Base-by-base conservation (phyloP, 2,329 filamentous ascomycete genomes). In the Curvularia lunata region DNA sequence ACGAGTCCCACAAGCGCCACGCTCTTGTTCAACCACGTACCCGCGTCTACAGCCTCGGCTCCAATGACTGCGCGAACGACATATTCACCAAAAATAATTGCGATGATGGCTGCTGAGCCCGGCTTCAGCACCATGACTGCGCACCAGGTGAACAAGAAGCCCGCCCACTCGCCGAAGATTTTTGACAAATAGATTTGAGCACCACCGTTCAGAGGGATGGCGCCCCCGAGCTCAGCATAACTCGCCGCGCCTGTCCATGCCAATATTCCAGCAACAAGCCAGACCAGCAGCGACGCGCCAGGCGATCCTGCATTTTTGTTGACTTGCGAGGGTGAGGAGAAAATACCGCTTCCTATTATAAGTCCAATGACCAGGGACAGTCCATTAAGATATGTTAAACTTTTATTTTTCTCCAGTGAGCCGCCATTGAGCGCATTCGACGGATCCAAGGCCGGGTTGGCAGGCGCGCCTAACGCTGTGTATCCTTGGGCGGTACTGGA, bases 41-140 rank as follows among this genome's bases (percentile, higher is more conserved):
- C 95, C 54, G 92, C 85, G 23, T 87, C 87, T 69, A 91, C 88
- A 2, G 91, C 91, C 56, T 97, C 91, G n/a, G 92, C 88, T 8
- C 93, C 93, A 57, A 96, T 89, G 42, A 90, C 84, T 13, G 92
- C 93, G 46, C 92, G 85, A 52, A 97, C 91, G n/a, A 97, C 81
- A 73, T 99, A 99, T 78, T 99, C 95, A 42, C 95, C 95, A 82
- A 98, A 97, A 71, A 99, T 97, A 66, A 99, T 97, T 64, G 94
- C 86, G 64, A 99, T 92, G 73, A 99, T 99, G 61, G 95, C 95
- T 9, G 92, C 89, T 38, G 91, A 91, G 2, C 95, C 95, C 0
- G 95, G 95, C 79, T 97, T 98, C 61, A 99, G 82, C 12, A 99
- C 95, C 59, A 95, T 85, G 16, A 98, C 92, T 0, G 95, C 93